These are phyloP conservation scores for Austroboletus eburneus DNA, from an alignment of 768 basidiomycete genomes.

Conservation along the genomic window DNA sequence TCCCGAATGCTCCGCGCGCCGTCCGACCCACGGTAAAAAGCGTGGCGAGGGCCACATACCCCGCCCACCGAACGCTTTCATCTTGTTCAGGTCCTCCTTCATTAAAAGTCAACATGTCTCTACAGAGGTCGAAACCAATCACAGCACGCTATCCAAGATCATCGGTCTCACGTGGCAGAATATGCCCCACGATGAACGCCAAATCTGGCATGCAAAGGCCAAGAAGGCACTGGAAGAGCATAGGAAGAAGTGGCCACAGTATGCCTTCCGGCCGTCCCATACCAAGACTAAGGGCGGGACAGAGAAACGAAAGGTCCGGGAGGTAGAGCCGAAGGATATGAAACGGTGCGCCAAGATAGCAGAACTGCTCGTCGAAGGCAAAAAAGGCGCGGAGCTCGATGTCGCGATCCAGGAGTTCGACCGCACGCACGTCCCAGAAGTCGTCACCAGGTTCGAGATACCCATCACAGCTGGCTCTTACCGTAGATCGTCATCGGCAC, in stretches of 20 bases:
- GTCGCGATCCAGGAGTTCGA: slow-evolving; percentile 60
- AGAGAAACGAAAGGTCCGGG: slow-evolving; percentile 34
- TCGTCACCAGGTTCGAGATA: slow-evolving; percentile 68
- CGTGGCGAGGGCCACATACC: slow-evolving; percentile 75
- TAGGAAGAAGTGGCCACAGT: slow-evolving; percentile 65
- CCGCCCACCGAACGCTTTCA: slow-evolving; percentile 83
- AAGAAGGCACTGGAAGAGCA: slow-evolving; percentile 70
- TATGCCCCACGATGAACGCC: slow-evolving; percentile 68
- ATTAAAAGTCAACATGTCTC: slow-evolving; percentile 77
- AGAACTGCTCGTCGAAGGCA: slow-evolving; percentile 60
- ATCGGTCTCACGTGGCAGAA: slow-evolving; percentile 82
- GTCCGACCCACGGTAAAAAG: slow-evolving; percentile 59
- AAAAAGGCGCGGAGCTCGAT: slow-evolving; percentile 59
- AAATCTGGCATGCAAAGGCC: slow-evolving; percentile 75
- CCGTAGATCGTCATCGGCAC: slow-evolving; percentile 64
- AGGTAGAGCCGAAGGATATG: slow-evolving; percentile 48
- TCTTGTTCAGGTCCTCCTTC: slow-evolving; percentile 80
- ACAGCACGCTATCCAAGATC: slow-evolving; percentile 80
- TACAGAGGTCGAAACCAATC: slow-evolving; percentile 74
- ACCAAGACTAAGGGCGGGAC: slow-evolving; percentile 25
- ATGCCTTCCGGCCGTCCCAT: slow-evolving; percentile 68
- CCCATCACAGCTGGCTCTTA: slow-evolving; percentile 71
- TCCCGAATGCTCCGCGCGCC: slow-evolving; percentile 34
- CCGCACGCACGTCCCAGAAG: slow-evolving; percentile 47
- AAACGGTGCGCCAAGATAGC: slow-evolving; percentile 66